Percentiles rank a stretch among this genome's conserved stretches.
phyloP scores from a whole-genome alignment of 2,329 filamentous ascomycete species.

The Nemania bipapillata region DNA sequence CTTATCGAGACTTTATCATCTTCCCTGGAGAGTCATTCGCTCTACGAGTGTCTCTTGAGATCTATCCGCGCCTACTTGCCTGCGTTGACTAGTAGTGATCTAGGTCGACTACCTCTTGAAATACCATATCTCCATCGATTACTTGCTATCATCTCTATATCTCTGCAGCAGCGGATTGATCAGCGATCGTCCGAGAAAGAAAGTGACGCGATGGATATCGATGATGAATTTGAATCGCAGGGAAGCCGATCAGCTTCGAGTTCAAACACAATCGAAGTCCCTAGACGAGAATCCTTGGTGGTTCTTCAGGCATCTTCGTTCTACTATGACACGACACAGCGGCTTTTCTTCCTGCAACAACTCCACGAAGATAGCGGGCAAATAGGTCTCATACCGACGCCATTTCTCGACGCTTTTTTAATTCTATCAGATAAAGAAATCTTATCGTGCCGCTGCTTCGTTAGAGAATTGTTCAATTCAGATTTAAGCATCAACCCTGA shows the following conservation, averaged over 20 bases:
- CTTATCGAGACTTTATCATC: slow-evolving; percentile 56
- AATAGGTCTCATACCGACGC: slow-evolving; percentile 61
- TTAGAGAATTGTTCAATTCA: slow-evolving; percentile 64
- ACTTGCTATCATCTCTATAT: slow-evolving; percentile 55
- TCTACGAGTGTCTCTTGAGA: slow-evolving; percentile 61
- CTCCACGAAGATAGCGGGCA: slow-evolving; percentile 58
- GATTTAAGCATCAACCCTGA: slow-evolving; percentile 63
- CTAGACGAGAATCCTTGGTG: slow-evolving; percentile 60
- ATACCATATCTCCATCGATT: slow-evolving; percentile 58
- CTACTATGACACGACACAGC: slow-evolving; percentile 59
- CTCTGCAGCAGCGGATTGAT: slow-evolving; percentile 49
- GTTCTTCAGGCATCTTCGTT: slow-evolving; percentile 59
- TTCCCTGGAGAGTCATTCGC: slow-evolving; percentile 59
- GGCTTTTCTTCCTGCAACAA: slow-evolving; percentile 59
- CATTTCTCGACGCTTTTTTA: slow-evolving; percentile 63
- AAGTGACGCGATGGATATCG: slow-evolving; percentile 57
- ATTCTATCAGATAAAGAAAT: slow-evolving; percentile 64
- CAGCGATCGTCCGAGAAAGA: slow-evolving; percentile 49
- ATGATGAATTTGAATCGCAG: slow-evolving; percentile 72
- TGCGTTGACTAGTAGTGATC: slow-evolving; percentile 52
- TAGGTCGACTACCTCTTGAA: slow-evolving; percentile 55
- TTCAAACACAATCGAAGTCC: slow-evolving; percentile 55
- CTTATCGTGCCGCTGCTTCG: slow-evolving; percentile 61
- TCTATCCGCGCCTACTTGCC: slow-evolving; percentile 62
- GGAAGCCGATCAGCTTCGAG: slow-evolving; percentile 59